A percentile compares a stretch with the other conserved stretches of the same genome.
Conservation (phyloP, 306 rosid genomes). For the Datisca glomerata region DNA sequence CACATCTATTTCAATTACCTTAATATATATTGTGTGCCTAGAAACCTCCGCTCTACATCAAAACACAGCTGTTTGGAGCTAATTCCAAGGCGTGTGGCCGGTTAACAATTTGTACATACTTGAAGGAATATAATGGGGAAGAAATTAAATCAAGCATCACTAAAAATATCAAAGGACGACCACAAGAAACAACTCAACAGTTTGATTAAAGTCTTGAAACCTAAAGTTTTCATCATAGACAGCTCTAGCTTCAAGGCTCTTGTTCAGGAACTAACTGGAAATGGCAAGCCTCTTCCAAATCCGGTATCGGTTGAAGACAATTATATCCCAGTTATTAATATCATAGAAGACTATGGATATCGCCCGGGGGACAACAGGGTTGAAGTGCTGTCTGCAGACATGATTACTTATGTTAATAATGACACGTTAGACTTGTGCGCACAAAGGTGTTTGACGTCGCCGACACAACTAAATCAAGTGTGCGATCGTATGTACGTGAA, state of each 20-base stretch:
- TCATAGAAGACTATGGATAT: neutral
- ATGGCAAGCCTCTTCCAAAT: neutral
- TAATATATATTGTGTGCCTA: slow-evolving; percentile 23
- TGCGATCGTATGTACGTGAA: too few species aligned
- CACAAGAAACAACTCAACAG: slow-evolving; percentile 17
- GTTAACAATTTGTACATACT: too few species aligned
- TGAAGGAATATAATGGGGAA: slow-evolving; percentile 20
- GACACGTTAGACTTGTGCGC: too few species aligned
- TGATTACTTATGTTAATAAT: too few species aligned
- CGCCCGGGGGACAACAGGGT: neutral
- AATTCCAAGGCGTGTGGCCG: slow-evolving; percentile 39
- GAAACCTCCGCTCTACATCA: slow-evolving; percentile 34
- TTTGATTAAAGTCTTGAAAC: slow-evolving; percentile 21
- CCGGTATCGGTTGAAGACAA: neutral
- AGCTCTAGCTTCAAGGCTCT: slow-evolving; percentile 29
- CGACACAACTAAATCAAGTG: too few species aligned
- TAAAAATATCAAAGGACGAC: slow-evolving; percentile 12
- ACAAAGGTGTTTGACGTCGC: too few species aligned
- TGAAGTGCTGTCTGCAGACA: too few species aligned
- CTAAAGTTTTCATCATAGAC: slow-evolving; percentile 34
- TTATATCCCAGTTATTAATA: too few species aligned
- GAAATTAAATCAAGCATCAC: slow-evolving; percentile 15
- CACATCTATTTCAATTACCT: slow-evolving; percentile 14
- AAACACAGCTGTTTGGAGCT: slow-evolving; percentile 22
- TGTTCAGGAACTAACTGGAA: slow-evolving; percentile 35